Percentiles rank a stretch among this genome's conserved stretches.
phyloP scores from a whole-genome alignment of 345 rosid species.

The Moricandia moricandioides region DNA sequence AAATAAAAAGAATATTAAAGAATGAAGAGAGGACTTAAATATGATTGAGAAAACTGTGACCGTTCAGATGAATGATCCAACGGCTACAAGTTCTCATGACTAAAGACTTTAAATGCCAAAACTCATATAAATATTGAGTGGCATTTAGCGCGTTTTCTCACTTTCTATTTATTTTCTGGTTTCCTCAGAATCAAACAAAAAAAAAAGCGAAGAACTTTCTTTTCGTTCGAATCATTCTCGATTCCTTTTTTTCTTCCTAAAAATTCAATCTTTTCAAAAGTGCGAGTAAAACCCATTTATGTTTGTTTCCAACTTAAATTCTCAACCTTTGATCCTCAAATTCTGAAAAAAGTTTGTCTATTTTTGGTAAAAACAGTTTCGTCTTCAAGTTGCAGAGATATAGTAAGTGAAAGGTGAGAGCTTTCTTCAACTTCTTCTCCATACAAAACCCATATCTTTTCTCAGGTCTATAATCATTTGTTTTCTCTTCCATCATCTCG shows the following conservation, averaged over 20 bases:
- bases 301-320: conserved; percentile 26
- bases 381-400: conserved; percentile 32
- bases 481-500: too few relatives aligned
- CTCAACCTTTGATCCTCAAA: conserved; percentile 25
- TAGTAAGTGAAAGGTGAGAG: conserved; percentile 26
- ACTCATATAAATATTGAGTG: conserved; percentile 31
- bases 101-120: neutral
- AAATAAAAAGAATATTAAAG: neutral
- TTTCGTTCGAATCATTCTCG: conserved; percentile 38
- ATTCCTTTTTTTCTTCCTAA: conserved; percentile 32
- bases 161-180: conserved; percentile 21
- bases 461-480: conserved; percentile 21
- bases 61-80: conserved; percentile 28
- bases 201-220: conserved; percentile 28
- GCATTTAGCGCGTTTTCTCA: conserved; percentile 37
- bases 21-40: neutral
- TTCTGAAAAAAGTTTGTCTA: conserved; percentile 10
- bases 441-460: neutral
- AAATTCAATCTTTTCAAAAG: conserved; percentile 29
- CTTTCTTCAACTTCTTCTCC: conserved; percentile 13
- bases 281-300: conserved; percentile 30
- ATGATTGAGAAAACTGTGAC: neutral
- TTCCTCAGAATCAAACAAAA: conserved; percentile 20
- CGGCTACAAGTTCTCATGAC: conserved; percentile 25
- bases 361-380: conserved; percentile 29